Evolutionary conservation across 2,329 filamentous ascomycete genomes (phyloP).

Genomic region (Penicillium sp.): DNA sequence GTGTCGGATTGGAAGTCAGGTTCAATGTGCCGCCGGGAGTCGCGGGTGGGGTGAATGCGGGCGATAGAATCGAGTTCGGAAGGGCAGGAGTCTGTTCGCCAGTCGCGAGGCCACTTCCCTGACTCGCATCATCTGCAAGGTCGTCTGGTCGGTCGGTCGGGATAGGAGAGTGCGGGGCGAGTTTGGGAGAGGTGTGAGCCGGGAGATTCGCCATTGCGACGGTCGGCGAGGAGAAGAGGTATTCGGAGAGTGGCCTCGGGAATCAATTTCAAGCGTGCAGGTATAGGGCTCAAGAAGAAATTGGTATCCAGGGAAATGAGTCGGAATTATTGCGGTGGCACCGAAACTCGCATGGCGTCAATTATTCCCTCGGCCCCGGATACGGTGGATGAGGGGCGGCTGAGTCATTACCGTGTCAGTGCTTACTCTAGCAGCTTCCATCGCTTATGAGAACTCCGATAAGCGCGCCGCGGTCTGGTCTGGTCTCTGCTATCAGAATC

Average conservation of each 20-base stretch:
- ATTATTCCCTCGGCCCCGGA: slow-evolving; percentile 30
- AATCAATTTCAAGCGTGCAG: slow-evolving; percentile 11
- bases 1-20: slow-evolving; percentile 35
- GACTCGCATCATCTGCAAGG: slow-evolving; percentile 28
- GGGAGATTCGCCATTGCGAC: slow-evolving; percentile 60
- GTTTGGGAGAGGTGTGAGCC: slow-evolving; percentile 59
- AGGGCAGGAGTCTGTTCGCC: slow-evolving; percentile 53
- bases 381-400: slow-evolving; percentile 25
- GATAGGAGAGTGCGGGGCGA: slow-evolving; percentile 48
- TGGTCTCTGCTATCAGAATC: not conserved
- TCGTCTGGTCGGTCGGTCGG: slow-evolving; percentile 23
- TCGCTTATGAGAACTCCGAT: slow-evolving; percentile 15
- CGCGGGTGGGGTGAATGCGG: slow-evolving; percentile 57
- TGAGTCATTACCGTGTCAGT: slow-evolving; percentile 32
- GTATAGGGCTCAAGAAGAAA: slow-evolving; percentile 23
- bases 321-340: slow-evolving; percentile 13
- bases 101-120: slow-evolving; percentile 30
- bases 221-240: slow-evolving; percentile 4
- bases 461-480: slow-evolving; percentile 8
- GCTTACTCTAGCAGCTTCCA: slow-evolving; percentile 38
- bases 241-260: not conserved
- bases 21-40: slow-evolving; percentile 49
- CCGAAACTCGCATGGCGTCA: slow-evolving; percentile 19
- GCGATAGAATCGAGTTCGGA: slow-evolving; percentile 61
- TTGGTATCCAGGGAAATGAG: slow-evolving; percentile 16